Conservation (phyloP, 352 stramenopile species). For the Thalassiosira oceanica region DNA sequence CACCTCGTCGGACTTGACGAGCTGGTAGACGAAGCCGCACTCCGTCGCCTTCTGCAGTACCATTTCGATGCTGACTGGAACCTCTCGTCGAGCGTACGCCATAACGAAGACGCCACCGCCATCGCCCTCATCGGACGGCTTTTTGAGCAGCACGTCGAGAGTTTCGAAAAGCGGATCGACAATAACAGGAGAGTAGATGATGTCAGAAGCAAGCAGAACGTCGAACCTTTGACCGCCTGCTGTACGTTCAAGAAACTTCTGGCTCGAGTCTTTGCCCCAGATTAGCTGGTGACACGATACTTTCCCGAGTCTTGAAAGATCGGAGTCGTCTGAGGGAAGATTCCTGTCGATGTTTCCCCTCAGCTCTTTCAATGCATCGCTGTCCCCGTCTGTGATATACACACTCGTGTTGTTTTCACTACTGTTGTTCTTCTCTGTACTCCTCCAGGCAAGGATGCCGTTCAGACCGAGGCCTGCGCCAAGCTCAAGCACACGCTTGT, state of each 20-base stretch:
- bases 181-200: constrained; percentile 70
- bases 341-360: constrained; percentile 52
- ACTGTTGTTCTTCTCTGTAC: not conserved
- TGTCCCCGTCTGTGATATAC: constrained; percentile 58
- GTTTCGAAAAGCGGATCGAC: constrained; percentile 74
- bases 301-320: not conserved
- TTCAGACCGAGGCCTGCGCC: constrained; percentile 51
- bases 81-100: constrained; percentile 65
- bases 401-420: constrained; percentile 10
- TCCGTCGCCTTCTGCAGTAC: constrained; percentile 51
- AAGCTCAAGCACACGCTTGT: constrained; percentile 50
- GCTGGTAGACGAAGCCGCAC: constrained; percentile 54
- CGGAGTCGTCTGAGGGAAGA: constrained; percentile 6
- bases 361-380: constrained; percentile 46
- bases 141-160: constrained; percentile 46
- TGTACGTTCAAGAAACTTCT: constrained; percentile 42
- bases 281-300: constrained; percentile 49
- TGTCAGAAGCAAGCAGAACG: constrained; percentile 72
- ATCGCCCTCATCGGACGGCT: constrained; percentile 9
- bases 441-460: constrained; percentile 49
- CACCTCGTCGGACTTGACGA: constrained; percentile 36
- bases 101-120: constrained; percentile 59
- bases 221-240: constrained; percentile 48
- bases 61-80: constrained; percentile 65
- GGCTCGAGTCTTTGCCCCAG: constrained; percentile 38